Conservation (phyloP, 345 rosid genomes). For the Rubroshorea leprosula region DNA sequence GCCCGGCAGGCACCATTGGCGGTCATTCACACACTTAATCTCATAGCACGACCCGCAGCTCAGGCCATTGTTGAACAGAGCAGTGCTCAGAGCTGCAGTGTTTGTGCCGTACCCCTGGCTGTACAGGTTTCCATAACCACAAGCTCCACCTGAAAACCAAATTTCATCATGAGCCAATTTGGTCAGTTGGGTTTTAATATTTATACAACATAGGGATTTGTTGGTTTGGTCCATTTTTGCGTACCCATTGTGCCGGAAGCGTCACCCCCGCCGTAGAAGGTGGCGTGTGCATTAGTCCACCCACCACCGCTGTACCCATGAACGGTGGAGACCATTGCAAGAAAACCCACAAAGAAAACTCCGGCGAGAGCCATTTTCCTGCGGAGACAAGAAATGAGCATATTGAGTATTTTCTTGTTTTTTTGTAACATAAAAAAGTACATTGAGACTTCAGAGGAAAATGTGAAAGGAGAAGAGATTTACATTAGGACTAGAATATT, state of each 20-base stretch:
- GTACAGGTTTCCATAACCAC: conserved; percentile 77
- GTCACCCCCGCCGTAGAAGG: conserved; percentile 52
- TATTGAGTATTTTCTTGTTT: too few species aligned
- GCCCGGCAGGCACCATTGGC: conserved; percentile 67
- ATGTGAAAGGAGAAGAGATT: conserved; percentile 18
- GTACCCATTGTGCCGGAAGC: conserved; percentile 59
- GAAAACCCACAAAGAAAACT: conserved; percentile 33
- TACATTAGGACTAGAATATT: conserved; percentile 37
- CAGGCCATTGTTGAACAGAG: conserved; percentile 64
- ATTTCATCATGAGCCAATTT: not conserved
- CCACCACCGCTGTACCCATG: conserved; percentile 43
- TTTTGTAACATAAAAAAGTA: too few species aligned
- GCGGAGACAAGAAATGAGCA: conserved; percentile 12
- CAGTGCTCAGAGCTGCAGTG: conserved; percentile 78
- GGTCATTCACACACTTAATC: conserved; percentile 49
- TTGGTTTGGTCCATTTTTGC: not conserved
- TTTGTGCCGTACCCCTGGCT: conserved; percentile 80
- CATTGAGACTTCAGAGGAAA: too few species aligned
- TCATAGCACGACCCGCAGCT: conserved; percentile 79
- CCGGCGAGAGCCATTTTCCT: conserved; percentile 43
- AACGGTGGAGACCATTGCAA: conserved; percentile 46
- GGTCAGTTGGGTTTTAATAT: not conserved
- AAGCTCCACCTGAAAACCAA: conserved; percentile 56
- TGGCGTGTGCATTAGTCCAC: conserved; percentile 35
- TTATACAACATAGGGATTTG: not conserved